These are phyloP conservation scores for Ammopiptanthus mongolicus DNA, from an alignment of 306 rosid genomes.

Conservation along the genomic window DNA sequence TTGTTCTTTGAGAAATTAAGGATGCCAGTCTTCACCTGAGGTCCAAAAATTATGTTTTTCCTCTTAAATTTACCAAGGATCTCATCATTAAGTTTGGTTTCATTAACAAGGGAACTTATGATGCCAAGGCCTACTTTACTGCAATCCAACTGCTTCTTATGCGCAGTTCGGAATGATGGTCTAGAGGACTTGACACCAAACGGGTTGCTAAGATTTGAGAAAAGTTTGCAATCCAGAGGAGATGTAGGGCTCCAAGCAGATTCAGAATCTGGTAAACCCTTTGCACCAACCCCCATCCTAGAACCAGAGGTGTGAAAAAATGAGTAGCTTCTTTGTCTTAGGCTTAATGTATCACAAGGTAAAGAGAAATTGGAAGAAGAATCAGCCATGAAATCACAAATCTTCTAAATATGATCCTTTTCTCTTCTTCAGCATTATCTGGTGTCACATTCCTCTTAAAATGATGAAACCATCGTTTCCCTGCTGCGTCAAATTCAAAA, in stretches of 20 bases:
- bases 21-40: constrained; percentile 49
- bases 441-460: constrained; percentile 26
- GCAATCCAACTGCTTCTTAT: constrained; percentile 41
- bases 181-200: constrained; percentile 37
- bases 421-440: constrained; percentile 31
- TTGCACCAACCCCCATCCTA: constrained; percentile 49
- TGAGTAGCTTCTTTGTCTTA: constrained; percentile 52
- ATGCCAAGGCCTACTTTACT: constrained; percentile 72
- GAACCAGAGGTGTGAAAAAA: constrained; percentile 61
- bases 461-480: constrained; percentile 19
- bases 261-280: constrained; percentile 51
- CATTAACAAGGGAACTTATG: constrained; percentile 58
- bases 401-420: constrained; percentile 25
- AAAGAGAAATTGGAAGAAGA: constrained; percentile 47
- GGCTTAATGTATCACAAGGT: constrained; percentile 39
- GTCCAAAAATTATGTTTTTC: constrained; percentile 67
- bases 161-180: constrained; percentile 32
- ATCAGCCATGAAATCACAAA: constrained; percentile 57
- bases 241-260: constrained; percentile 79
- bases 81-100: constrained; percentile 39
- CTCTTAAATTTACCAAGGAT: constrained; percentile 37
- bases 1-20: constrained; percentile 34
- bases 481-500: constrained; percentile 36
- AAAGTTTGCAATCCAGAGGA: constrained; percentile 63
- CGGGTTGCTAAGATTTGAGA: constrained; percentile 56